Conservation (phyloP, 2,329 filamentous ascomycete species). For the Ophiostoma piceae region DNA sequence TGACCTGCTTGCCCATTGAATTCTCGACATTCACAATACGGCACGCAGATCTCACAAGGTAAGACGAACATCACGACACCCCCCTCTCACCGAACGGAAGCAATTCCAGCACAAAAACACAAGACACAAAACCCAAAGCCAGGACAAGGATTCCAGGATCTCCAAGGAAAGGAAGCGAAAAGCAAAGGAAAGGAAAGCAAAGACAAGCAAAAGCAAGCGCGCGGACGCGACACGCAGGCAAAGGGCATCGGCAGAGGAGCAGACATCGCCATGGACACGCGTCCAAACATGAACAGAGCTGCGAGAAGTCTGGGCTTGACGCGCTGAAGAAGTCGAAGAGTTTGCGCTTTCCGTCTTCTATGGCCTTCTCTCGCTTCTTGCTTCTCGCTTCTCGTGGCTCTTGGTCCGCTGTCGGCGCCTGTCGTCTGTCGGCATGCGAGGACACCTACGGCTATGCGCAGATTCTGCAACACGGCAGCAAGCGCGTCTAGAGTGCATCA, state of each 20-base stretch:
- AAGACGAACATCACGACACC: constrained; percentile 13
- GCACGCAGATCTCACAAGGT: constrained; percentile 10
- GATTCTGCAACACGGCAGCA: constrained; percentile 8
- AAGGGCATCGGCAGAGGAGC: neutral
- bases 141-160: neutral
- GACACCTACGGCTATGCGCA: constrained; percentile 12
- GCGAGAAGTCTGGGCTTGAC: neutral
- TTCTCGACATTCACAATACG: neutral
- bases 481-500: neutral
- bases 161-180: neutral
- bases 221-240: neutral
- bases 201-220: neutral
- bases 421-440: neutral
- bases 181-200: neutral
- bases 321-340: neutral
- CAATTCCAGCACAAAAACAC: neutral
- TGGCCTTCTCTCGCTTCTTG: neutral
- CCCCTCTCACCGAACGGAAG: neutral
- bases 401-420: neutral
- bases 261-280: neutral
- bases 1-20: constrained; percentile 14
- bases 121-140: neutral
- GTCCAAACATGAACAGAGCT: neutral
- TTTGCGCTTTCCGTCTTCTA: neutral
- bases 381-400: neutral